phyloP scores from a whole-genome alignment of 2,329 filamentous ascomycete genomes.

The Talaromyces sp. region DNA sequence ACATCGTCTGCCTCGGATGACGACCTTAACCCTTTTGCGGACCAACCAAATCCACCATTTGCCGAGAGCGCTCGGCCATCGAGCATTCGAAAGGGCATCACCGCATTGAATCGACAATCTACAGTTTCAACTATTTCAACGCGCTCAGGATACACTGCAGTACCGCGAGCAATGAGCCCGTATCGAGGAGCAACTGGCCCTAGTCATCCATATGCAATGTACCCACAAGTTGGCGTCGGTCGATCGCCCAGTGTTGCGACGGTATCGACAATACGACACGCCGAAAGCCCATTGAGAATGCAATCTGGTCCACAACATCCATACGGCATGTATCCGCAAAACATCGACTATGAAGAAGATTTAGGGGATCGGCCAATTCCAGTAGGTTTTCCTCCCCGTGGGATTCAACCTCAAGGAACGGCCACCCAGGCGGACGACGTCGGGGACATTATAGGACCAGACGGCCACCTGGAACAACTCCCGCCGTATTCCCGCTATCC shows the following conservation, averaged over 20 bases:
- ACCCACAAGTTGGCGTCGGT: constrained; percentile 63
- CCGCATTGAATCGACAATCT: constrained; percentile 32
- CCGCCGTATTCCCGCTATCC: constrained; percentile 90
- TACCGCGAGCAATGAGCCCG: constrained; percentile 55
- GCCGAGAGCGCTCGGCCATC: constrained; percentile 26
- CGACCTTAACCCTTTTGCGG: constrained; percentile 34
- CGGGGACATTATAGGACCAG: constrained; percentile 80
- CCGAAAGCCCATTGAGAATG: constrained; percentile 58
- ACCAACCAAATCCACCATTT: constrained; percentile 26
- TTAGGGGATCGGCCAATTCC: constrained; percentile 51
- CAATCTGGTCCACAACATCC: constrained; percentile 72
- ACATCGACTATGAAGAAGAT: constrained; percentile 60
- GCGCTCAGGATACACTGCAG: constrained; percentile 41
- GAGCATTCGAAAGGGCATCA: constrained; percentile 36
- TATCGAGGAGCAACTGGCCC: constrained; percentile 68
- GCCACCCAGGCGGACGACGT: constrained; percentile 65
- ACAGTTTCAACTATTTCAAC: constrained; percentile 27
- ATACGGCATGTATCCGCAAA: constrained; percentile 82
- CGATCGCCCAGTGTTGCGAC: constrained; percentile 66
- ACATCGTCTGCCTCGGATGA: constrained; percentile 22
- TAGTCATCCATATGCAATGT: constrained; percentile 81
- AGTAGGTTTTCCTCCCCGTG: constrained; percentile 67
- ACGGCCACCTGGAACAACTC: constrained; percentile 85
- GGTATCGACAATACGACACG: constrained; percentile 61
- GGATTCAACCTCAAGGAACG: constrained; percentile 61